Evolutionary conservation across 306 rosid genomes (phyloP).

Genomic region (Cicer chorassanicum): DNA sequence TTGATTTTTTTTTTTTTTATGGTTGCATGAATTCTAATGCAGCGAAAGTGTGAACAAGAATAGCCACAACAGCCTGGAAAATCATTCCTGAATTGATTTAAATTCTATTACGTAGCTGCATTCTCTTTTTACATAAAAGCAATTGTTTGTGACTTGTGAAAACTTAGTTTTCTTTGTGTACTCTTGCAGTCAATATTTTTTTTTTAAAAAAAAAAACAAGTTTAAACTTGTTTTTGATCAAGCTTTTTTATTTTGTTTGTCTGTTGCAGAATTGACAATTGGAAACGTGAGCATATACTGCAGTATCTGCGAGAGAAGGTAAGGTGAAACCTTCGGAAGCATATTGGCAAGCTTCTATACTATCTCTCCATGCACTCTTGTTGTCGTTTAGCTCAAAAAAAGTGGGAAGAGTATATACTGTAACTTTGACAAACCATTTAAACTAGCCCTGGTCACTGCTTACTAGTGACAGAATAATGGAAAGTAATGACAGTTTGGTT

Average conservation of each 20-base stretch:
- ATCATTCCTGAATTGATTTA: slow-evolving; percentile 18
- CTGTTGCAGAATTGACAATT: slow-evolving; percentile 79
- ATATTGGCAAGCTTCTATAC: slow-evolving; percentile 46
- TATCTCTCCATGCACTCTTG: slow-evolving; percentile 21
- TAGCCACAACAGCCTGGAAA: neutral
- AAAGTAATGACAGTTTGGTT: slow-evolving; percentile 13
- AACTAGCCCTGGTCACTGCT: neutral
- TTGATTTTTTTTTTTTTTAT: neutral
- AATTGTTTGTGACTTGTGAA: slow-evolving; percentile 10
- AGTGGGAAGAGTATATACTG: slow-evolving; percentile 9
- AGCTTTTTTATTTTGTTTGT: neutral
- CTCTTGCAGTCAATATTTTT: neutral
- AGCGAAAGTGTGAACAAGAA: neutral
- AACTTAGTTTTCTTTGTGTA: neutral
- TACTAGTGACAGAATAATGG: slow-evolving; percentile 24
- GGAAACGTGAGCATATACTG: slow-evolving; percentile 92
- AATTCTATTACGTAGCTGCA: neutral
- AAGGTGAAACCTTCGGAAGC: slow-evolving; percentile 67
- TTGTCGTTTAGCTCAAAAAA: slow-evolving; percentile 15
- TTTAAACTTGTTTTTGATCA: slow-evolving; percentile 10
- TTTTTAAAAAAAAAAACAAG: neutral
- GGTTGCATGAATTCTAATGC: neutral
- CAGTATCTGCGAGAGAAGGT: slow-evolving; percentile 87
- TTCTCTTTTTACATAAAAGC: neutral
- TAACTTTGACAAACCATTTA: slow-evolving; percentile 22